phyloP scores from a whole-genome alignment of 2,329 filamentous ascomycete species.

The Tolypocladium ophioglossoides region DNA sequence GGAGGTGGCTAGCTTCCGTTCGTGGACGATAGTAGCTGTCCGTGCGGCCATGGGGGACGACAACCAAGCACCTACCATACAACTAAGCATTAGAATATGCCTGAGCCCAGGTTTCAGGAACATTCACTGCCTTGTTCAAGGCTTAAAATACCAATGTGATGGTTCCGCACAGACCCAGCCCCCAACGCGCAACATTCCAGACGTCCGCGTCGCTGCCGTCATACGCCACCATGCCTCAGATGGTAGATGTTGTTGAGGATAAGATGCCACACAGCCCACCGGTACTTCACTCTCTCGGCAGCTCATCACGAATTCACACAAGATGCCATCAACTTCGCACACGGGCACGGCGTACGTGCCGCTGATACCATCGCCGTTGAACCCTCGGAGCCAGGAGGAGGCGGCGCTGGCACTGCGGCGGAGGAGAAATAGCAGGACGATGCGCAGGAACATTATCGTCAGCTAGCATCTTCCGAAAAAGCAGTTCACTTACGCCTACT shows the following conservation, averaged over 20 bases:
- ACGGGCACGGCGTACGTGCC: constrained; percentile 8
- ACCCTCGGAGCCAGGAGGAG: constrained; percentile 8
- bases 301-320: neutral
- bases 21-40: neutral
- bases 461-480: no score
- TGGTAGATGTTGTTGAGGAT: neutral
- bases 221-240: neutral
- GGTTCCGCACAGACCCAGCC: neutral
- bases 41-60: neutral
- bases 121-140: neutral
- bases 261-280: neutral
- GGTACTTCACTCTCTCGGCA: neutral
- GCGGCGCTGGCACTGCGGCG: neutral
- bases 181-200: neutral
- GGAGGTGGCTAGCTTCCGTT: neutral
- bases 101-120: neutral
- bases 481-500: no score
- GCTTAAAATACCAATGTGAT: neutral
- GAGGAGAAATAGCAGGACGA: neutral
- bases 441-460: constrained; percentile 10
- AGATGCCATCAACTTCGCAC: neutral
- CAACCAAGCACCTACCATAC: neutral
- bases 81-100: neutral
- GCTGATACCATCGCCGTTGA: constrained; percentile 17
- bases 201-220: neutral